These are phyloP conservation scores for Ceratobasidium sp. DNA, from an alignment of 1,284 basidiomycete genomes.

Conservation along the genomic window DNA sequence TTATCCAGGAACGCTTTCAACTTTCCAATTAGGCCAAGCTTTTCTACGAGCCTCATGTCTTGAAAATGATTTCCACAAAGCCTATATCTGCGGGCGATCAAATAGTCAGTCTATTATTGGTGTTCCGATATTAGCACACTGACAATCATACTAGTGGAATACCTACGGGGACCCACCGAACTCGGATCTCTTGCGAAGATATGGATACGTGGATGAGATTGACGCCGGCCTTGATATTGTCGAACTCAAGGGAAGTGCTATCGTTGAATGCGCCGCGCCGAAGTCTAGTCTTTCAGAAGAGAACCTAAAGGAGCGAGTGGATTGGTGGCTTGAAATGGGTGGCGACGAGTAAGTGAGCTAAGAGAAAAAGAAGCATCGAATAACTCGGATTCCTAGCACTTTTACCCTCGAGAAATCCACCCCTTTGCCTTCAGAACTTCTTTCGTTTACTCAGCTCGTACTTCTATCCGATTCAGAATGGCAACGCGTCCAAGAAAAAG, in stretches of 20 bases:
- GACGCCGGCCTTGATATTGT: constrained; percentile 89
- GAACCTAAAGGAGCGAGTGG: constrained; percentile 66
- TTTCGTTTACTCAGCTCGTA: constrained; percentile 77
- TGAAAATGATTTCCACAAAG: constrained; percentile 85
- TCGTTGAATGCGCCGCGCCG: constrained; percentile 60
- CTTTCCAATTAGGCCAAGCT: constrained; percentile 70
- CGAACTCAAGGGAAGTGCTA: constrained; percentile 81
- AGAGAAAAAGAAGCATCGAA: neutral
- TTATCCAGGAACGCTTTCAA: neutral
- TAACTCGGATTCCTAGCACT: constrained; percentile 53
- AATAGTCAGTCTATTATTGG: constrained; percentile 65
- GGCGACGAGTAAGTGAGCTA: constrained; percentile 79
- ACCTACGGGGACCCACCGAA: constrained; percentile 97
- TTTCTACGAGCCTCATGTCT: constrained; percentile 74
- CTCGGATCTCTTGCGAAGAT: constrained; percentile 90
- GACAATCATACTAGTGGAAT: constrained; percentile 70
- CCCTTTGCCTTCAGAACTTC: constrained; percentile 65
- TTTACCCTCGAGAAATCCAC: constrained; percentile 66
- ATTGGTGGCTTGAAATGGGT: constrained; percentile 90
- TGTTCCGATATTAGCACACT: constrained; percentile 22
- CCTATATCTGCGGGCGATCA: constrained; percentile 82
- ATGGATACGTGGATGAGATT: constrained; percentile 87
- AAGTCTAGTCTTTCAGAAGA: constrained; percentile 44
- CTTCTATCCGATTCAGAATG: constrained; percentile 67
- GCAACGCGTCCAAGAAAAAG: constrained; percentile 66